Evolutionary conservation across 208 protist species (phyloP), one percentile per base, ranked within the genome.

Genomic region (Trypanosoma mega): DNA sequence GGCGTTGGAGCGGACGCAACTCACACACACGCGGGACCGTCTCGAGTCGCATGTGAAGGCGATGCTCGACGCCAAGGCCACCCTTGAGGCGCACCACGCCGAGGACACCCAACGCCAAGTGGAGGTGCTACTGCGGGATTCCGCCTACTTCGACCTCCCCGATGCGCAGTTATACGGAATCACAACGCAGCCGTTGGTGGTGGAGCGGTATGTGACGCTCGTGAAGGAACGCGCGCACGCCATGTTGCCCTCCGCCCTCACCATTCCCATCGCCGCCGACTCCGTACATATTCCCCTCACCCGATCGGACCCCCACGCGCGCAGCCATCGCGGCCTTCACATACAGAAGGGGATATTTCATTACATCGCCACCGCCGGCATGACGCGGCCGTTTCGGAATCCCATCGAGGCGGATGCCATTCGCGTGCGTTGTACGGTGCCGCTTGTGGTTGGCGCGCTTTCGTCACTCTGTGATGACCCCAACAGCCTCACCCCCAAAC

Each of bases 321-420:
- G n/a, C n/a, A n/a, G n/a, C n/a, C n/a, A n/a, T n/a, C n/a, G n/a
- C n/a, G n/a, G n/a, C n/a, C n/a, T n/a, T n/a, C n/a, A n/a, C 9
- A 50, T 70, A 41, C 63, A 26, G 16, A 12, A 31, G 37, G 63
- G 63, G 27, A 45, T 63, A 18, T 46, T 70, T 21, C 46, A 70
- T 47, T 70, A 63, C 21, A 51, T 70, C 30, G 63, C 43, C 0
- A 70, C 63, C 44, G 27, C 44, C 29, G 63, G 63, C 14, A 14
- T 16, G 5, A 59, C 30, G 6, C 50, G 29, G 27, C 33, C 54
- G 3, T 70, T 63, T 53, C 51, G 24, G 6, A 63, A 59, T 36
- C 45, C 55, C 1, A 61, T 70, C 27, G 54, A 63, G 26, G 44
- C 29, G 37, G 54, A 54, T 54, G 27, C 41, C 5, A 14, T 70